A percentile compares a stretch with the other conserved stretches of the same genome.
phyloP scores from a whole-genome alignment of 2,329 filamentous ascomycete species.

The Acrocalymma vagum region DNA sequence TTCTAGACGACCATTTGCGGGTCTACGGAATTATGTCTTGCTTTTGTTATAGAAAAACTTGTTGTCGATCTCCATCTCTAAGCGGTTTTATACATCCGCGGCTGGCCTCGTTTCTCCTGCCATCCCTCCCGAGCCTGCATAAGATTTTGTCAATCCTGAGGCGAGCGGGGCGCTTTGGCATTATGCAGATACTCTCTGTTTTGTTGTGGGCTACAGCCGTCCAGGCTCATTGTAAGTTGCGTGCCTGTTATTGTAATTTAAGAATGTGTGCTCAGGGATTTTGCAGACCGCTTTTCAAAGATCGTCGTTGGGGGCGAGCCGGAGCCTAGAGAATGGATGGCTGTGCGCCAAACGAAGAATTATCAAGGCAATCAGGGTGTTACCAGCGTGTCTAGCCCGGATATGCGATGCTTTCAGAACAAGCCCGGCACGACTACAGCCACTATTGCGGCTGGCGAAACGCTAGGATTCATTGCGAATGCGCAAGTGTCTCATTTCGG shows the following conservation, averaged over 20 bases:
- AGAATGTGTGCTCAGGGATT: background rate
- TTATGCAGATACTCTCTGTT: conserved; percentile 8
- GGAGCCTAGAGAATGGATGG: conserved; percentile 54
- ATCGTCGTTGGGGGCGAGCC: conserved; percentile 28
- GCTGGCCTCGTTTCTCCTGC: too few relatives aligned
- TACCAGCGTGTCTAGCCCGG: conserved; percentile 56
- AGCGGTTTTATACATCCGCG: too few relatives aligned
- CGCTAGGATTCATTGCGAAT: conserved; percentile 55
- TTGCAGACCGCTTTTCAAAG: conserved; percentile 34
- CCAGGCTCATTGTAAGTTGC: conserved; percentile 30
- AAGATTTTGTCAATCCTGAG: too few relatives aligned
- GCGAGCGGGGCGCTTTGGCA: too few relatives aligned
- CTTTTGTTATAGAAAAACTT: too few relatives aligned
- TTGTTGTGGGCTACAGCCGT: conserved; percentile 23
- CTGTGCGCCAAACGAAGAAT: conserved; percentile 59
- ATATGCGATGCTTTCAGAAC: conserved; percentile 63
- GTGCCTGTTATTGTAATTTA: background rate
- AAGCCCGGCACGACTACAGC: conserved; percentile 51
- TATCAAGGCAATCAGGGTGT: conserved; percentile 61
- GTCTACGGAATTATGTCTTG: too few relatives aligned
- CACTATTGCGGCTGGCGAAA: conserved; percentile 55
- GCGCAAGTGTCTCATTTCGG: conserved; percentile 60
- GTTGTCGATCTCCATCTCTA: too few relatives aligned
- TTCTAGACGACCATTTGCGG: too few relatives aligned
- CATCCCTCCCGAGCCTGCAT: too few relatives aligned